Base-by-base conservation (phyloP, 169 alveolate genomes). In the Plasmodium vivax region DNA sequence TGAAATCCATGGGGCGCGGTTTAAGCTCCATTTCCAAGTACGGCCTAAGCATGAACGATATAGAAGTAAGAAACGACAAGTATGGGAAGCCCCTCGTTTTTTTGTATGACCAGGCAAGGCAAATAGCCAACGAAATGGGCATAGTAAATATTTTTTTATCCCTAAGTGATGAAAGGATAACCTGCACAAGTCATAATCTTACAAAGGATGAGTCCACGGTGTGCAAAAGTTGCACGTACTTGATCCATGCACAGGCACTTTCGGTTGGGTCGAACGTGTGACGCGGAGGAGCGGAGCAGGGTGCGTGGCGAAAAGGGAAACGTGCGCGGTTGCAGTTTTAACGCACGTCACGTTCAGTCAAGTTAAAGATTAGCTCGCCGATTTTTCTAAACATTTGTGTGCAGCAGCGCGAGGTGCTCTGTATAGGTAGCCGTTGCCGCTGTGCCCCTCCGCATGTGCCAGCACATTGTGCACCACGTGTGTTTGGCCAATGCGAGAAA, bases 1-100 rank as follows among this genome's bases (percentile, higher is more conserved):
- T 85, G 14, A 85, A 85, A 30, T 85, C 84, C 14, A 85, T 85
- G 38, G 93, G 93, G 3, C 81, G 93, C 9, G 93, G 93, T 0
- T 75, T 85, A 85, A 85, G 93, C 30, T 85, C 93, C 6, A 85
- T 85, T 47, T 85, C 93, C 45, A 85, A 85, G 80, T 85, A 85
- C 43, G 93, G 93, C 9, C 27, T 85, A 85, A 85, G 93, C 82
- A 85, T 85, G 93, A 85, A 85, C 80, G 93, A 85, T 16, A 85
- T 85, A 54, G 93, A 85, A 71, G 80, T 85, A 85, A 75, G 80
- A 75, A 85, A 85, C 68, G 93, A 85, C 45, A 85, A 85, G 68
- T 85, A 85, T 85, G 93, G 93, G 45, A 85, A 85, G 71, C 93
- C 93, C 27, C 87, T 75, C 68, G 93, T 85, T 36, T 4, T 75